Base-by-base conservation (phyloP, 495 filamentous ascomycete genomes). In the Xylaria nigripes region DNA sequence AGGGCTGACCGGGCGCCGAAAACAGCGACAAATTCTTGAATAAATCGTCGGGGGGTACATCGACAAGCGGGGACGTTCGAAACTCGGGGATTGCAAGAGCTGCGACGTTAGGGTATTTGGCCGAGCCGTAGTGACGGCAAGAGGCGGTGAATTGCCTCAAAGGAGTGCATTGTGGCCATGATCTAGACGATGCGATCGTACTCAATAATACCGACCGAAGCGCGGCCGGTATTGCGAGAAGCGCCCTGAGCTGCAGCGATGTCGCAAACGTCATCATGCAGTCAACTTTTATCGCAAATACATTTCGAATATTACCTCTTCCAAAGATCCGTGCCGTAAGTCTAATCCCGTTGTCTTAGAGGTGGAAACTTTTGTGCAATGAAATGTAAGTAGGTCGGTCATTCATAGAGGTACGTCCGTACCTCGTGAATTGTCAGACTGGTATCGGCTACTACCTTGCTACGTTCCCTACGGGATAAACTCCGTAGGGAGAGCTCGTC, bases 181-280 rank as follows among this genome's bases (percentile, higher is more conserved):
- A 34, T 40, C 60, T 9, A 3, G 40, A 30, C 15, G 51, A 40
- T 47, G 56, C 15, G 57, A 50, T 36, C 48, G 48, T 3, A 53
- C 43, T 15, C 50, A 48, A 38, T 29, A 66, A 32, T 25, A 48
- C 21, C 3, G 56, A 50, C 34, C 65, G 60, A 13, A 68, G 50
- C 13, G 65, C 52, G 21, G 53, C 38, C 18, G 65, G 61, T 56
- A 68, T 61, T 15, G 59, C 50, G 3, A 64, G 54, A 45, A 64
- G 45, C 38, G 58, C 54, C 36, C 48, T 44, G 42, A 66, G 54
- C 19, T 29, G 29, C 23, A 50, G 22, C 19, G 36, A 38, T 50
- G 38, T 44, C 38, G 45, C 34, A 12, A 27, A 22, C 40, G 36
- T 42, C 47, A 32, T 54, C 22, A 34, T 53, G 16, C n/a, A 3